Conservation (phyloP, 768 basidiomycete genomes). For the Gloeopeniophorella convolvens region DNA sequence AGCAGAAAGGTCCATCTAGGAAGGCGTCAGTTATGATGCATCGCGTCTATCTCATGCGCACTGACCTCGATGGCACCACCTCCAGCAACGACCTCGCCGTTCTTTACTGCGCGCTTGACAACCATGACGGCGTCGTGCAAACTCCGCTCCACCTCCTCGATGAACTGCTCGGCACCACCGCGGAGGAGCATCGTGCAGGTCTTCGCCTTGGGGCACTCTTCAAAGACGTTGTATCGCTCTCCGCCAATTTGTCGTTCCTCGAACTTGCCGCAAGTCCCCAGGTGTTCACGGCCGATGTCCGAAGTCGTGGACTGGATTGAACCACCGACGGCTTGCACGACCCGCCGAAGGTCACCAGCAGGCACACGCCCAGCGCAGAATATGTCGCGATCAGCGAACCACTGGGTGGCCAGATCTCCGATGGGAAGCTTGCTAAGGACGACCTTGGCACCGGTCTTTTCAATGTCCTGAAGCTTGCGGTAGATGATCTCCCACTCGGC, state of each 20-base stretch:
- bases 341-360: conserved; percentile 83
- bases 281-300: conserved; percentile 83
- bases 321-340: conserved; percentile 94
- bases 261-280: conserved; percentile 89
- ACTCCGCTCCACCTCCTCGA: conserved; percentile 96
- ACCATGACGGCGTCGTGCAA: conserved; percentile 99
- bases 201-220: conserved; percentile 88
- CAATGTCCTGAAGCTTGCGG: conserved; percentile 92
- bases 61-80: conserved; percentile 93
- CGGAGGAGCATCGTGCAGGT: conserved; percentile 93
- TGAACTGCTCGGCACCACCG: conserved; percentile 98
- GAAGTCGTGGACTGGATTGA: conserved; percentile 92
- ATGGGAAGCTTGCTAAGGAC: conserved; percentile 97
- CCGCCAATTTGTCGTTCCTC: conserved; percentile 96
- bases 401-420: conserved; percentile 97
- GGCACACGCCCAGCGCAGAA: conserved; percentile 98
- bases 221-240: conserved; percentile 93
- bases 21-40: background rate
- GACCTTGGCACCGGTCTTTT: conserved; percentile 93
- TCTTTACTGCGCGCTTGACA: conserved; percentile 95
- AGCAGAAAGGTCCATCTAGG: conserved; percentile 95
- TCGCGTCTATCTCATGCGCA: background rate
- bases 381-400: conserved; percentile 98
- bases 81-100: conserved; percentile 94
- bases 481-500: conserved; percentile 99